Evolutionary conservation across 2,329 filamentous ascomycete genomes (phyloP).

Genomic region (Tolypocladium tropicale): DNA sequence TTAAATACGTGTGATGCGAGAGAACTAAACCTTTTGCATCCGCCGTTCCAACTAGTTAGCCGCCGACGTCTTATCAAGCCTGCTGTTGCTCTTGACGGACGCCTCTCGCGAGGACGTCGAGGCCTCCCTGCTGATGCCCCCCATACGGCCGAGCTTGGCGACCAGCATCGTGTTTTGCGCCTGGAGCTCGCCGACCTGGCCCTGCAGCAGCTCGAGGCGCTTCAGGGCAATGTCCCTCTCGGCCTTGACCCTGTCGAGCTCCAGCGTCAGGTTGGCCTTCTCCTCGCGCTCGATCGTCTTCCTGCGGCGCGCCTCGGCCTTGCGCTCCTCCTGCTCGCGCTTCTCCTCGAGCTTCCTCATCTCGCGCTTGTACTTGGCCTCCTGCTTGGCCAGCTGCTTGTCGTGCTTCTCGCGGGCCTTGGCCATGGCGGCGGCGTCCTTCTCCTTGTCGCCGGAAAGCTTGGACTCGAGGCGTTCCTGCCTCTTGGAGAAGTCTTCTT

Average conservation of each 20-base stretch:
- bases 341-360: slow-evolving; percentile 54
- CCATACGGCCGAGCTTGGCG: slow-evolving; percentile 37
- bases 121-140: slow-evolving; percentile 22
- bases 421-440: slow-evolving; percentile 39
- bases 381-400: slow-evolving; percentile 52
- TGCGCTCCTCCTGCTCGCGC: slow-evolving; percentile 50
- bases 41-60: background rate
- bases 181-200: slow-evolving; percentile 47
- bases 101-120: slow-evolving; percentile 1
- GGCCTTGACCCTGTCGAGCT: slow-evolving; percentile 40
- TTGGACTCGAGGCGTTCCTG: slow-evolving; percentile 36
- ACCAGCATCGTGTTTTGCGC: slow-evolving; percentile 49
- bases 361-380: slow-evolving; percentile 56
- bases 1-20: background rate
- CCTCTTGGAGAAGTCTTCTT: slow-evolving; percentile 50
- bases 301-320: slow-evolving; percentile 39
- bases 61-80: background rate
- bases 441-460: slow-evolving; percentile 34
- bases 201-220: slow-evolving; percentile 43
- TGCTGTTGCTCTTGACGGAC: background rate
- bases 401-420: slow-evolving; percentile 56
- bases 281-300: slow-evolving; percentile 46
- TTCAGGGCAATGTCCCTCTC: slow-evolving; percentile 42
- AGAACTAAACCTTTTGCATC: background rate
- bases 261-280: slow-evolving; percentile 33